These are phyloP conservation scores for Fraxinus albicans DNA, from an alignment of 305 asterid genomes.

Conservation along the genomic window DNA sequence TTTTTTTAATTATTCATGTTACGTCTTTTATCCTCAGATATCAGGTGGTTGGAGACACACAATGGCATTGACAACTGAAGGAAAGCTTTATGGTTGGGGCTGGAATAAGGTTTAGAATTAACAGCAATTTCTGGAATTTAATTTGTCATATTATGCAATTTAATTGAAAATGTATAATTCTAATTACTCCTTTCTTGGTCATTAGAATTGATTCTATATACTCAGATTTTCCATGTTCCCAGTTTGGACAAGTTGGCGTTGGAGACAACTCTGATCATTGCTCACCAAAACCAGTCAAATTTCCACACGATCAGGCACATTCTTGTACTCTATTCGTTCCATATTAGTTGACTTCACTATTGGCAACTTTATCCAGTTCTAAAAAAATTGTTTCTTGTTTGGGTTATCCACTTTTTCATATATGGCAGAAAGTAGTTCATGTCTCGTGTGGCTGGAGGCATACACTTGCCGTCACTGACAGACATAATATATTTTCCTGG, in stretches of 20 bases:
- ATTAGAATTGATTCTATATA: not conserved
- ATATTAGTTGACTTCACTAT: not conserved
- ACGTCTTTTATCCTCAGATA: constrained; percentile 41
- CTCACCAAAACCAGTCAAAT: constrained; percentile 71
- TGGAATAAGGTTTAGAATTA: constrained; percentile 79
- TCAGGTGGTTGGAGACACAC: constrained; percentile 99
- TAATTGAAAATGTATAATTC: not conserved
- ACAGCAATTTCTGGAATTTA: not conserved
- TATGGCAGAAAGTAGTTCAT: constrained; percentile 69
- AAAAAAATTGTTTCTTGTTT: not conserved
- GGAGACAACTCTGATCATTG: constrained; percentile 85
- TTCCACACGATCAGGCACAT: constrained; percentile 71
- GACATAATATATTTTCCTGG: constrained; percentile 88
- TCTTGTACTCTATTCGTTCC: constrained; percentile 5
- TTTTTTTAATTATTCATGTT: not conserved
- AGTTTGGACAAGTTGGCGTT: constrained; percentile 98
- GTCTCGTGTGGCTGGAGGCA: constrained; percentile 98
- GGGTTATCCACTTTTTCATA: constrained; percentile 10
- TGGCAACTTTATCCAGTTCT: not conserved
- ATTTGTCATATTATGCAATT: not conserved
- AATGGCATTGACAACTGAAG: constrained; percentile 80
- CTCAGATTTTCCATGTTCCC: constrained; percentile 25
- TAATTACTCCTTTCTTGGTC: not conserved
- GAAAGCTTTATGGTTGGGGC: constrained; percentile 95
- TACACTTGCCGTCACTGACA: constrained; percentile 84